A percentile compares a stretch with the other conserved stretches of the same genome.
Conservation (phyloP, 225 moss, liverwort and hornwort species). For the Straminergon stramineum region DNA sequence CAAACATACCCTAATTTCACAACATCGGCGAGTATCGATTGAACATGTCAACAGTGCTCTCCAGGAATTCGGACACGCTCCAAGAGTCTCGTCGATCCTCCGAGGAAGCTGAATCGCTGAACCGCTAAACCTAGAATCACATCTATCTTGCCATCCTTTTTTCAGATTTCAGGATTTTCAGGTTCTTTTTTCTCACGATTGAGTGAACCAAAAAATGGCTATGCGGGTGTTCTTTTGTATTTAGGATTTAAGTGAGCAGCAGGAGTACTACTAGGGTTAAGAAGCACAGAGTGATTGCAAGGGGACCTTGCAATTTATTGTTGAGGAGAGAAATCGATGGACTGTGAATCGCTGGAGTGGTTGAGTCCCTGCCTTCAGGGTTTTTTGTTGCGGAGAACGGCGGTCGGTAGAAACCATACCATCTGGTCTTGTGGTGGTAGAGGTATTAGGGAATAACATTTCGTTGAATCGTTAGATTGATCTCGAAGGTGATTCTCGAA, state of each 20-base stretch:
- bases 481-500: background rate
- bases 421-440: constrained; percentile 12
- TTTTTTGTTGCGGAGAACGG: background rate
- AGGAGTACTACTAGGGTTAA: background rate
- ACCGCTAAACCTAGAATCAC: background rate
- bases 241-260: background rate
- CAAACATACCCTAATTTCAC: background rate
- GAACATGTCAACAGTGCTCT: background rate
- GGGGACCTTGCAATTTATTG: background rate
- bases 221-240: background rate
- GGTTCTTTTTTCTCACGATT: background rate
- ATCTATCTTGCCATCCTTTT: background rate
- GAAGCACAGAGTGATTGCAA: background rate
- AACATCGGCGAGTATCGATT: background rate
- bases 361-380: background rate
- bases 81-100: background rate
- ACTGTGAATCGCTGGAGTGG: background rate
- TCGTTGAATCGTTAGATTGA: background rate
- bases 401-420: background rate
- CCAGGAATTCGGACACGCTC: background rate
- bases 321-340: constrained; percentile 1
- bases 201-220: background rate
- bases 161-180: background rate
- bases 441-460: background rate
- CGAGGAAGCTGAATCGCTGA: background rate